These are phyloP conservation scores for Taiwanofungus camphoratus DNA, from an alignment of 1,284 basidiomycete species.

Conservation along the genomic window DNA sequence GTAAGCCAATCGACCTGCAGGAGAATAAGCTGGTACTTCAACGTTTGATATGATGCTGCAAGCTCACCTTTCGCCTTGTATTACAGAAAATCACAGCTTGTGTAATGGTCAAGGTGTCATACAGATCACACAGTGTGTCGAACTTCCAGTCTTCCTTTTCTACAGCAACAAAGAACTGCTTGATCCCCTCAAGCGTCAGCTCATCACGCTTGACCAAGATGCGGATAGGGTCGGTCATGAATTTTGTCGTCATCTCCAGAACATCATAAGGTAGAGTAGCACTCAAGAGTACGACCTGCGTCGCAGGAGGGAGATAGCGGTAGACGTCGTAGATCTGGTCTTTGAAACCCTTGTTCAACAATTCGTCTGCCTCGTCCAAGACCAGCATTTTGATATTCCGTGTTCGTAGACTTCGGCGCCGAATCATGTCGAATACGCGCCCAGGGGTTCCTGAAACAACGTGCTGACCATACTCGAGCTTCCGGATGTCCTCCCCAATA, in stretches of 20 bases:
- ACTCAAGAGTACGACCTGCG: conserved; percentile 94
- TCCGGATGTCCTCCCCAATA: conserved; percentile 97
- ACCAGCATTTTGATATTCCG: conserved; percentile 99
- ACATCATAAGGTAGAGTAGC: conserved; percentile 98
- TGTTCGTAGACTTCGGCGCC: conserved; percentile 88
- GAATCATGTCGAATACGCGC: conserved; percentile 99
- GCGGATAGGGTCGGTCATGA: conserved; percentile 99
- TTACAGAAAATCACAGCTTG: conserved; percentile 99
- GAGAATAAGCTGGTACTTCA: neutral
- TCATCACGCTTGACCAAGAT: conserved; percentile 99
- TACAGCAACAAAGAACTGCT: conserved; percentile 99
- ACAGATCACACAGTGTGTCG: conserved; percentile 96
- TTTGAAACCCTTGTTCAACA: conserved; percentile 98
- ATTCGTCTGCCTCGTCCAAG: conserved; percentile 96
- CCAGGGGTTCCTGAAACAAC: conserved; percentile 98
- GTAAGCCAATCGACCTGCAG: conserved; percentile 94
- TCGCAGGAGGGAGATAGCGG: conserved; percentile 96
- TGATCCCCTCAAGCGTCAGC: conserved; percentile 98
- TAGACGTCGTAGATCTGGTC: conserved; percentile 99
- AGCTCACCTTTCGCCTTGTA: conserved; percentile 85
- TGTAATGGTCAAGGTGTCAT: conserved; percentile 98
- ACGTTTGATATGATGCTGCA: neutral
- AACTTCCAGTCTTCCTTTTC: conserved; percentile 99
- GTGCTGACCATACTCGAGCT: conserved; percentile 97
- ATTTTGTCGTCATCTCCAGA: conserved; percentile 99